Evolutionary conservation across 2,329 filamentous ascomycete genomes (phyloP).

Genomic region (Cladosporium sp.): DNA sequence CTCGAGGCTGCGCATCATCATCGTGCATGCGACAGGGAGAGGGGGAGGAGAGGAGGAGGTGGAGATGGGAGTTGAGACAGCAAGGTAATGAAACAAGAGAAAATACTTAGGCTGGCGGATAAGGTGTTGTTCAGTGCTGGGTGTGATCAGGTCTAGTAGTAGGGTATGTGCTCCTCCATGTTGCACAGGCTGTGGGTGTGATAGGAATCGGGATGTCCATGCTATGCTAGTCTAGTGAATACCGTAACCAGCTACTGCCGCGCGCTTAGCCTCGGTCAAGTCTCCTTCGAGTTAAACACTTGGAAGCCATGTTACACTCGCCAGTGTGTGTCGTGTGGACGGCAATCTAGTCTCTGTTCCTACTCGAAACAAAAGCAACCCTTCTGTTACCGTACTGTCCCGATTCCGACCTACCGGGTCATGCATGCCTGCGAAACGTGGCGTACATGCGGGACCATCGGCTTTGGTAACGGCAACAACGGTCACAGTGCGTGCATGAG

Average conservation of each 20-base stretch:
- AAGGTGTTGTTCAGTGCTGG: neutral
- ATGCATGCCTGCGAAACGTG: constrained; percentile 5
- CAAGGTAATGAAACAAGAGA: neutral
- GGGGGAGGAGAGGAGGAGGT: neutral
- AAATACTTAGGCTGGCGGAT: constrained; percentile 4
- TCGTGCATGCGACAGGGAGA: constrained; percentile 8
- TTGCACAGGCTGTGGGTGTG: constrained; percentile 2
- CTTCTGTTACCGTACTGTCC: neutral
- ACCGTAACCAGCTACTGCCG: neutral
- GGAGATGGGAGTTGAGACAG: neutral
- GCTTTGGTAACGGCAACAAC: neutral
- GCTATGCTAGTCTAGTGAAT: neutral
- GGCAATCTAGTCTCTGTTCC: neutral
- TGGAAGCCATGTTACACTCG: neutral
- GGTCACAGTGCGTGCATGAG: constrained; percentile 3
- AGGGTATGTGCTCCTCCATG: neutral
- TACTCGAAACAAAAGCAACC: neutral
- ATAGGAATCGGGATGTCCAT: neutral
- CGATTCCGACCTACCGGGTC: neutral
- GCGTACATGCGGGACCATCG: neutral
- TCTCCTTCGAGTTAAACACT: neutral
- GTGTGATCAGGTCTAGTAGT: neutral
- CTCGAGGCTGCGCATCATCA: constrained; percentile 9
- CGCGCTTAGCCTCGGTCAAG: constrained; percentile 6
- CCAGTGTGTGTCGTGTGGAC: neutral